These are phyloP conservation scores for Ophiostoma novo-ulmi DNA, from an alignment of 2,329 filamentous ascomycete genomes.

Conservation along the genomic window DNA sequence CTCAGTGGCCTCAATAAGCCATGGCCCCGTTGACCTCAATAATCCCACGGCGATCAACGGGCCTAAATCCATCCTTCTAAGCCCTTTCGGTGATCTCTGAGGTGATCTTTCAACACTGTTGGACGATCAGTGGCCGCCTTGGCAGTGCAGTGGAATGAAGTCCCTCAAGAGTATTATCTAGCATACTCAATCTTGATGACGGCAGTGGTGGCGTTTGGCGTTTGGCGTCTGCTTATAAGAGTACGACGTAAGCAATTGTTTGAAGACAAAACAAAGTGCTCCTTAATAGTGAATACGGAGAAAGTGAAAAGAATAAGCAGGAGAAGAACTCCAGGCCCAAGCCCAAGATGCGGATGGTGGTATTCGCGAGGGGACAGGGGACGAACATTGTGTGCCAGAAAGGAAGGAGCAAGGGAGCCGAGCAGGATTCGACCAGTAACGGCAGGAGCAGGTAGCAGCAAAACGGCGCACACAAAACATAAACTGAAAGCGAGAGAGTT, in stretches of 20 bases:
- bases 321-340: background rate
- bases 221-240: background rate
- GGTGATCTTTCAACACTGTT: background rate
- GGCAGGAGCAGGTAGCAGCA: background rate
- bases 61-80: background rate
- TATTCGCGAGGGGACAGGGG: background rate
- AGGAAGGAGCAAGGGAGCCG: slow-evolving; percentile 1
- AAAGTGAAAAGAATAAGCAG: background rate
- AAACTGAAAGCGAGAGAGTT: background rate
- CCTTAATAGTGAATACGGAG: background rate
- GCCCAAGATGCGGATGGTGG: background rate
- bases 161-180: background rate
- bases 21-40: no score
- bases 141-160: background rate
- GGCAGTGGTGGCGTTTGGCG: background rate
- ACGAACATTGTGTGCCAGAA: background rate
- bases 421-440: background rate
- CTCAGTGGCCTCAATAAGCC: background rate
- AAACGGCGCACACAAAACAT: slow-evolving; percentile 1
- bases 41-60: background rate
- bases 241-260: background rate
- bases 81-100: background rate
- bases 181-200: background rate
- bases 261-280: background rate
- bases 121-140: background rate